Evolutionary conservation across 169 alveolate species (phyloP), one percentile per base, ranked within the genome.

Genomic region (Eimeria acervulina): DNA sequence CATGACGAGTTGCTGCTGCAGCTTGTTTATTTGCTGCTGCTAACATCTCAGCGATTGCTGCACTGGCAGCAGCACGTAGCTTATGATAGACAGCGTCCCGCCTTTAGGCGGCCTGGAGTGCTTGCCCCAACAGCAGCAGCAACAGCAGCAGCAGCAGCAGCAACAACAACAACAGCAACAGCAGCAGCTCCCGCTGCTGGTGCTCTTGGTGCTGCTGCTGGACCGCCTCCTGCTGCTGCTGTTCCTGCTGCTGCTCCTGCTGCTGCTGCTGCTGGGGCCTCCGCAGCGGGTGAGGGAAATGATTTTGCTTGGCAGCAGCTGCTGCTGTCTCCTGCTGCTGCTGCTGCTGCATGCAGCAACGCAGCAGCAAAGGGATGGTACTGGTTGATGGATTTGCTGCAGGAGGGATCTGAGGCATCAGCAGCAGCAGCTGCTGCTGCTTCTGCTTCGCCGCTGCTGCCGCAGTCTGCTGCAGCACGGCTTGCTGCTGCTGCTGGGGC

Each of bases 401-500:
- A 36, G 94, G 94, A 36, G 40, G 66, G 31, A 40, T 26, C 72
- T 0, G 68, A 26, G 84, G 80, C 89, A 19, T 13, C 89, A 12
- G 89, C 89, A 38, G 89, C 63, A 4, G 66, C 89, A 36, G 89
- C 89, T 23, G 88, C 70, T 26, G 88, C 95, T 44, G 95, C 88
- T 40, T 8, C 55, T 40, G 23, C 89, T 23, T 59, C 80, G 28
- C 28, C 61, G 33, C n/a, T n/a, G 47, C 63, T 66, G 42, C 52
- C 81, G 36, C 84, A 38, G 63, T 87, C 94, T 42, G 23, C 85
- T 42, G 40, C 74, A 19, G 95, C 88, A 6, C 5, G 95, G 38
- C 74, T 70, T 8, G 95, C 95, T 8, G 80, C 88, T 33, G 95
- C 95, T 8, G 95, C 88, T 12, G 95, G 85, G 10, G 95, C 95